phyloP scores from a whole-genome alignment of 768 basidiomycete genomes.

The Phaeotremella fagi region DNA sequence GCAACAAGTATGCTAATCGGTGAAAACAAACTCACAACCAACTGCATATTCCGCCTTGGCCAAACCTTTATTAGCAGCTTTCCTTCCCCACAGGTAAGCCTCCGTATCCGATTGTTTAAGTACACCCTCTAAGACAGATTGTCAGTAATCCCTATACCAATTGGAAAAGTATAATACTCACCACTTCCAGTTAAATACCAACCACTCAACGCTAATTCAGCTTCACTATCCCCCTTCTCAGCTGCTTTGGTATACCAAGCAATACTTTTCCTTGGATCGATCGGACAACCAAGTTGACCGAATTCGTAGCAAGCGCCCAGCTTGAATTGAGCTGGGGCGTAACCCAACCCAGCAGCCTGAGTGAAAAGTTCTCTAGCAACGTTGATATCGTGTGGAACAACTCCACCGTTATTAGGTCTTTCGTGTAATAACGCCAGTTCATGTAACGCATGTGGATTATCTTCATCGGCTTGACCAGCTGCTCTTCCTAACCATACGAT shows the following conservation, averaged over 20 bases:
- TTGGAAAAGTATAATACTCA: constrained; percentile 18
- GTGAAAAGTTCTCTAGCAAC: constrained; percentile 82
- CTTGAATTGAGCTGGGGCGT: constrained; percentile 89
- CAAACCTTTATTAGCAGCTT: constrained; percentile 92
- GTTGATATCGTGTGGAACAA: constrained; percentile 72
- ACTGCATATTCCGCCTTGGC: constrained; percentile 98
- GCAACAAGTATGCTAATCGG: background rate
- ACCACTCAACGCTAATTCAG: constrained; percentile 90
- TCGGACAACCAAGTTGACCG: constrained; percentile 76
- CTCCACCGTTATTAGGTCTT: constrained; percentile 51
- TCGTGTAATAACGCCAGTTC: constrained; percentile 65
- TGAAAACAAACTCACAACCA: constrained; percentile 52
- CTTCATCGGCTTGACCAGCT: constrained; percentile 94
- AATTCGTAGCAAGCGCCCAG: constrained; percentile 94
- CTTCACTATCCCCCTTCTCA: constrained; percentile 90
- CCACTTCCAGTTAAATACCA: constrained; percentile 80
- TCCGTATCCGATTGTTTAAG: constrained; percentile 97
- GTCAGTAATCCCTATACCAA: background rate
- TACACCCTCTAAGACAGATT: constrained; percentile 63
- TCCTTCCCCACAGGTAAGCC: constrained; percentile 96
- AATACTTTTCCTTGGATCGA: constrained; percentile 89
- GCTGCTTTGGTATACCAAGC: constrained; percentile 99
- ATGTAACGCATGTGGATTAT: constrained; percentile 94
- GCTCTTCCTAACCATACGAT: constrained; percentile 91
- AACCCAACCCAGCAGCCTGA: constrained; percentile 86